A percentile compares a stretch with the other conserved stretches of the same genome.
These are phyloP conservation scores for Vitis labrusca DNA, from an alignment of 164 flowering plant species.

Conservation along the genomic window DNA sequence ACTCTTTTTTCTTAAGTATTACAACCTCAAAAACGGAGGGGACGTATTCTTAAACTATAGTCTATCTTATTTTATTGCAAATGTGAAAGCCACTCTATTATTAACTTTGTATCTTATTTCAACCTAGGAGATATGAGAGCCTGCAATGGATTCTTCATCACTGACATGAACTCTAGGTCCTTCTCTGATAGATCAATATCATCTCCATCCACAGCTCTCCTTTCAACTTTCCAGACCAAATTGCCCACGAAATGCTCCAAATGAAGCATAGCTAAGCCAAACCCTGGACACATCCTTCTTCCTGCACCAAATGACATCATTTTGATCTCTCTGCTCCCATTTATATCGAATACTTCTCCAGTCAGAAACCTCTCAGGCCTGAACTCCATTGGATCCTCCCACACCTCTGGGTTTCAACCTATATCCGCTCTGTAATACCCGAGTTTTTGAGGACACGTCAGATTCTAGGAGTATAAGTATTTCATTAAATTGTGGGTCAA, in stretches of 20 bases:
- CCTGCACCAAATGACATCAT: slow-evolving; percentile 61
- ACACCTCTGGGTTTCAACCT: slow-evolving; percentile 30
- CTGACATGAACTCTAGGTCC: slow-evolving; percentile 29
- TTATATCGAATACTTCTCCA: slow-evolving; percentile 25
- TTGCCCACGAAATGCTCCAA: no score
- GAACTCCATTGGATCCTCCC: slow-evolving; percentile 42
- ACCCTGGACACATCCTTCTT: slow-evolving; percentile 37
- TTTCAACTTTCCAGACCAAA: slow-evolving; percentile 37
- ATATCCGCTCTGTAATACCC: slow-evolving; percentile 21
- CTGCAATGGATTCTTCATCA: slow-evolving; percentile 49
- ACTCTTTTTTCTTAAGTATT: no score
- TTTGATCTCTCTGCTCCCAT: slow-evolving; percentile 43
- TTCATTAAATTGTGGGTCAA: no score
- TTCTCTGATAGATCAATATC: slow-evolving; percentile 46
- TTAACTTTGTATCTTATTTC: no score
- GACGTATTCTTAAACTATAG: no score
- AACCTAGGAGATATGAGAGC: slow-evolving; percentile 4
- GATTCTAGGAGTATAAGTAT: no score
- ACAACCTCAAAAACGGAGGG: no score
- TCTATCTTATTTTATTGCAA: no score
- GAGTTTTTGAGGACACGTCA: no score
- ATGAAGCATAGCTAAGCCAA: slow-evolving; percentile 24
- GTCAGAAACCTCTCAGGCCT: slow-evolving; percentile 43
- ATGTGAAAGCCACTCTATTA: no score
- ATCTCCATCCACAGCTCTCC: slow-evolving; percentile 33